Percentiles rank a stretch among this genome's conserved stretches.
phyloP scores from a whole-genome alignment of 345 rosid genomes.

The Sonneratia caseolaris region DNA sequence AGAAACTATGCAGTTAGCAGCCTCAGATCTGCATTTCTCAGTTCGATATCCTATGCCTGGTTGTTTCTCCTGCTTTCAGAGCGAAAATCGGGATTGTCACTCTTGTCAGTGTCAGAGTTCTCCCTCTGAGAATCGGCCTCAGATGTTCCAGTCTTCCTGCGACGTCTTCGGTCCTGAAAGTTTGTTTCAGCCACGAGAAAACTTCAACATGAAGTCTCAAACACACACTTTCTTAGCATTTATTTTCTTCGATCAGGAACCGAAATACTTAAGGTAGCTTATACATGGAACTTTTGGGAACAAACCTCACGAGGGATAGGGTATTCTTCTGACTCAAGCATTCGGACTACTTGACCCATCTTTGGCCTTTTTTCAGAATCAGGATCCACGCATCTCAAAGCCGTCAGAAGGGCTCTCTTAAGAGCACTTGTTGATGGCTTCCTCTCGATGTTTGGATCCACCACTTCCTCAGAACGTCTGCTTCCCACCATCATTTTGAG shows the following conservation, averaged over 20 bases:
- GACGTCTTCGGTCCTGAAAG: constrained; percentile 13
- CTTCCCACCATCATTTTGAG: constrained; percentile 19
- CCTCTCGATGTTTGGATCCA: constrained; percentile 16
- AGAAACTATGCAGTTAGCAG: neutral
- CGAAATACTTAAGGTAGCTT: neutral
- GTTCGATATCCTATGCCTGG: constrained; percentile 1
- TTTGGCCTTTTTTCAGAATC: constrained; percentile 16
- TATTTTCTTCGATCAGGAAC: neutral
- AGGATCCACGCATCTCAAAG: constrained; percentile 16
- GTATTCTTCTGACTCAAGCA: constrained; percentile 19
- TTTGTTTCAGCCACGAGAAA: neutral
- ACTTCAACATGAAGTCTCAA: too few relatives aligned
- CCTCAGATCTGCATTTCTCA: neutral
- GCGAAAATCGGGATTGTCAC: constrained; percentile 7
- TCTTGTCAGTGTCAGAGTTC: constrained; percentile 14
- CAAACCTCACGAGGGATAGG: constrained; percentile 18
- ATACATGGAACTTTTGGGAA: neutral
- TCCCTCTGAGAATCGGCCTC: constrained; percentile 10
- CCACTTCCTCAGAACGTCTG: constrained; percentile 14
- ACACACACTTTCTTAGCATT: neutral
- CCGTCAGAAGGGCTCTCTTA: constrained; percentile 14
- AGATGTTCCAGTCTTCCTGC: constrained; percentile 7
- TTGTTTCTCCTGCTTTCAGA: constrained; percentile 9
- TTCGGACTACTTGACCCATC: constrained; percentile 16
- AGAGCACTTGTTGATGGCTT: constrained; percentile 18